A percentile compares a stretch with the other conserved stretches of the same genome.
These are phyloP conservation scores for Penstemon eatonii DNA, from an alignment of 257 asterid genomes.

Conservation along the genomic window DNA sequence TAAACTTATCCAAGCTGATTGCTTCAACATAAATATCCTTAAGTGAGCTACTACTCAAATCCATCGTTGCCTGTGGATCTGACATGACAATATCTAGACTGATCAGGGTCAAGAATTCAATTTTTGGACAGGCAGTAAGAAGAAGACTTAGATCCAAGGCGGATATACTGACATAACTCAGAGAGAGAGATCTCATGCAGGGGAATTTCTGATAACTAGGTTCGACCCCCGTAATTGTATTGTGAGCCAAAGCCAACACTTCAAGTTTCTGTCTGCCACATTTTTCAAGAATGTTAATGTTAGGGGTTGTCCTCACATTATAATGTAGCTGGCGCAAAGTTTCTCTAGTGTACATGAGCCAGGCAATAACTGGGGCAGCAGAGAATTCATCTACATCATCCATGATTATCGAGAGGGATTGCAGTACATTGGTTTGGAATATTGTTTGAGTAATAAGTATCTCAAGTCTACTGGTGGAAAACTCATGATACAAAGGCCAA, in stretches of 20 bases:
- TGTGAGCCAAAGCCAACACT: slow-evolving; percentile 73
- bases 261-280: slow-evolving; percentile 90
- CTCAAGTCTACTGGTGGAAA: slow-evolving; percentile 63
- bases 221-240: slow-evolving; percentile 74
- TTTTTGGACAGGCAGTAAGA: slow-evolving; percentile 72
- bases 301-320: slow-evolving; percentile 77
- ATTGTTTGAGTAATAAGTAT: slow-evolving; percentile 77
- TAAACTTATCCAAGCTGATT: slow-evolving; percentile 81
- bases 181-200: slow-evolving; percentile 59
- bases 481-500: slow-evolving; percentile 78
- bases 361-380: slow-evolving; percentile 81
- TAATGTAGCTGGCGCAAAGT: slow-evolving; percentile 73
- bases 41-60: slow-evolving; percentile 64
- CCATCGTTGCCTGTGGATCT: slow-evolving; percentile 77
- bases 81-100: slow-evolving; percentile 85
- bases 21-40: slow-evolving; percentile 86
- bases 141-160: slow-evolving; percentile 79
- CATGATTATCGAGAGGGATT: slow-evolving; percentile 67
- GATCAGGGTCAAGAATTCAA: slow-evolving; percentile 56
- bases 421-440: slow-evolving; percentile 71
- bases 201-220: slow-evolving; percentile 82
- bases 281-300: slow-evolving; percentile 76
- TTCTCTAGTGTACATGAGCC: slow-evolving; percentile 89
- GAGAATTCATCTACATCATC: slow-evolving; percentile 85
- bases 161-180: slow-evolving; percentile 75